Evolutionary conservation across 768 basidiomycete species (phyloP), one percentile per base, ranked within the genome.

Genomic region (Inosperma sp.): DNA sequence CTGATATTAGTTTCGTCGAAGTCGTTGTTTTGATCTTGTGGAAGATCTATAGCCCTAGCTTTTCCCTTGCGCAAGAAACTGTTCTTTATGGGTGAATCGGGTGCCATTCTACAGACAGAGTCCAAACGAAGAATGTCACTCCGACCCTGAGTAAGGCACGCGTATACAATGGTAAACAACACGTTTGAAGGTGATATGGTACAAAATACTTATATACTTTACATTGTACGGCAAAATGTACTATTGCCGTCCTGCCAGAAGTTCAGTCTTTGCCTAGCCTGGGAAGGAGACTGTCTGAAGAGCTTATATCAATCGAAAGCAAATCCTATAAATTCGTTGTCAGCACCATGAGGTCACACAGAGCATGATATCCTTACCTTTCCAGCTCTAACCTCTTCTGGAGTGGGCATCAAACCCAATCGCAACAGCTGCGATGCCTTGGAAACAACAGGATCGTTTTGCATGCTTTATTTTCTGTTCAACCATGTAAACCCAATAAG

Each of bases 391-490:
- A 96, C 67, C 61, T 91, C 88, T 7, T 81, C 74, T 5, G 83
- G 74, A 4, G 82, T 76, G 7, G 90, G 91, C 90, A 94, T 93
- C 56, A 86, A 71, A 10, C 81, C 84, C 30, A 93, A 66, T 41
- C 88, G 75, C 56, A 94, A 65, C 25, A 96, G 71, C 66, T 93
- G 89, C 7, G 86, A 82, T 2, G 84, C 80, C 67, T 86, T 85
- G 50, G 79, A 76, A 25, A 92, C 86, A 26, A 89, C 76, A 2
- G 90, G 90, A 59, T 92, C 90, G 50, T 80, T 80, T 64, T 84
- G 83, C 86, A 91, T 91, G 58, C 84, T 86, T 26, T 17, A 52
- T 41, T 5, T 52, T 7, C 21, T 7, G 14, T 30, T 13, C 2
- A 34, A 26, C 12, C 25, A 34, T 13, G n/a, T n/a, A n/a, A 12